Conservation (phyloP, 306 rosid genomes). For the Citrullus amarus region DNA sequence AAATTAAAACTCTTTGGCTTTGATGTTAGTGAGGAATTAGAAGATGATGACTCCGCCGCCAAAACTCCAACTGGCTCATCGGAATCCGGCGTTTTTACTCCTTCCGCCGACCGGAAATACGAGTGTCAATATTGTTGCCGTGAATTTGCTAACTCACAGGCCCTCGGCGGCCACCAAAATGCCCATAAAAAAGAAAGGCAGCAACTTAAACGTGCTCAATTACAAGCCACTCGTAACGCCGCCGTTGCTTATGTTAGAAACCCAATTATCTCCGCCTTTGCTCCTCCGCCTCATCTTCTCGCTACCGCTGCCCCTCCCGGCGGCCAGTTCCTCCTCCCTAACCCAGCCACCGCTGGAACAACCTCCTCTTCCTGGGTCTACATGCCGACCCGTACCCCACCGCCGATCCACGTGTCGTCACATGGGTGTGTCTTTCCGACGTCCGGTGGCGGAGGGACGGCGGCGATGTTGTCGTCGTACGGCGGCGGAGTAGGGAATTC, state of each 20-base stretch:
- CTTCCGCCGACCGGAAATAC: constrained; percentile 63
- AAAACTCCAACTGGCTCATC: constrained; percentile 64
- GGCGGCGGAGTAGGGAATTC: constrained; percentile 48
- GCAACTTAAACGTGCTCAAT: constrained; percentile 78
- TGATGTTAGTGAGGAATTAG: constrained; percentile 51
- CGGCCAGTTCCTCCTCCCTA: background rate
- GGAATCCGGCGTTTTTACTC: constrained; percentile 41
- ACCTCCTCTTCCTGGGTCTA: constrained; percentile 53
- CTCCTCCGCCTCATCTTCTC: constrained; percentile 76
- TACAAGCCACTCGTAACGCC: constrained; percentile 72
- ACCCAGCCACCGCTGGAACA: background rate
- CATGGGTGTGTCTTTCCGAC: constrained; percentile 58
- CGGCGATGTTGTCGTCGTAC: constrained; percentile 26
- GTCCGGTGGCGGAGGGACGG: constrained; percentile 31
- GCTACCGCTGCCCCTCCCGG: constrained; percentile 18
- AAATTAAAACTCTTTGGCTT: constrained; percentile 83
- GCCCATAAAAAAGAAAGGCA: constrained; percentile 98
- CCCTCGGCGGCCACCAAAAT: constrained; percentile 97
- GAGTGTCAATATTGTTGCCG: constrained; percentile 96
- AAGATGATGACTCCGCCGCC: constrained; percentile 37
- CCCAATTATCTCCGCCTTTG: constrained; percentile 83
- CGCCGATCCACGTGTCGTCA: background rate
- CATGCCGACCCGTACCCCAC: constrained; percentile 32
- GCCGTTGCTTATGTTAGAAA: constrained; percentile 73
- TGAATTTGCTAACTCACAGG: constrained; percentile 93